These are phyloP conservation scores for Fimicolochytrium jonesii DNA, from an alignment of 192 early-diverging fungal genomes.

Conservation along the genomic window DNA sequence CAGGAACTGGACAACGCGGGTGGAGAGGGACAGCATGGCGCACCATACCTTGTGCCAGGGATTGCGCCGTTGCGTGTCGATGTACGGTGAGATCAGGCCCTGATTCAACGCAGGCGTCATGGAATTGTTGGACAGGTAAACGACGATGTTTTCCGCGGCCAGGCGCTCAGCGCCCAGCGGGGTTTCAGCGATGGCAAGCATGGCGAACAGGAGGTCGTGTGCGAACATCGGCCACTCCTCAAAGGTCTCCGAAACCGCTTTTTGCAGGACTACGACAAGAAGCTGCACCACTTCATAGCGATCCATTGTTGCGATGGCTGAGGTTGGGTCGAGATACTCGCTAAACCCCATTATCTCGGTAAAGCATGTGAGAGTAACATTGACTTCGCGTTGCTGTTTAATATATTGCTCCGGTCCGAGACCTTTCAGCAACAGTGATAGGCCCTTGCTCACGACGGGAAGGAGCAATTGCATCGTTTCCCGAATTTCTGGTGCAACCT, in stretches of 20 bases:
- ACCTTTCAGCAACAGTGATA: constrained; percentile 3
- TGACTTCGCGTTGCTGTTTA: not conserved
- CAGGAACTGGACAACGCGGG: constrained; percentile 9
- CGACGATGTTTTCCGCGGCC: constrained; percentile 7
- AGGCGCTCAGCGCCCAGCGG: constrained; percentile 27
- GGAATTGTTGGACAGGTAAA: constrained; percentile 27
- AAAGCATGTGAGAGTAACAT: not conserved
- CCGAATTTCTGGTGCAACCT: not conserved
- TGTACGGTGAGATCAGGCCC: constrained; percentile 19
- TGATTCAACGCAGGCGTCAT: constrained; percentile 21
- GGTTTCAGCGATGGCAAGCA: constrained; percentile 30
- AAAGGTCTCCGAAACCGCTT: constrained; percentile 2
- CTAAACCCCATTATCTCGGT: constrained; percentile 8
- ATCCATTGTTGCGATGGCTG: constrained; percentile 19
- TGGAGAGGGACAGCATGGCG: constrained; percentile 29
- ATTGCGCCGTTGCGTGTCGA: constrained; percentile 12
- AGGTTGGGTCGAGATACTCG: not conserved
- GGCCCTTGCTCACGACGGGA: constrained; percentile 10
- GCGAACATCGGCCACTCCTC: not conserved
- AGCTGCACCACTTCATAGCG: constrained; percentile 12
- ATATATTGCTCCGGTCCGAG: not conserved
- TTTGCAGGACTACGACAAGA: constrained; percentile 18
- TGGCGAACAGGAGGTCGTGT: constrained; percentile 10
- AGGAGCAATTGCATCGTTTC: constrained; percentile 10
- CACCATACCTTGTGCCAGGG: constrained; percentile 46